phyloP scores from a whole-genome alignment of 208 protist species.

The Wallacemonas sp. region DNA sequence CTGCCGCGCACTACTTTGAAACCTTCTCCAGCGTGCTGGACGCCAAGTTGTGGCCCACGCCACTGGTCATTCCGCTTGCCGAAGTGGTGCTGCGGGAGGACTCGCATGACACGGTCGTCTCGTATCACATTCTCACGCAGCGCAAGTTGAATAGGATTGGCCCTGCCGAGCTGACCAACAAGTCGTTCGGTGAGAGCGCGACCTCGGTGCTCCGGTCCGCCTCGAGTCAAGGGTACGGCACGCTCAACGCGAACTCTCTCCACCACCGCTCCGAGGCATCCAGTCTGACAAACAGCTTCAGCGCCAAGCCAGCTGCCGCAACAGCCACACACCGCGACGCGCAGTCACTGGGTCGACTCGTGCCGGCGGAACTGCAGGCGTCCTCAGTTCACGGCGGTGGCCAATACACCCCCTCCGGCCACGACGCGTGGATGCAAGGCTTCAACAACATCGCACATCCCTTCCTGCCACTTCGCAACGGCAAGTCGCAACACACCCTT shows the following conservation, averaged over 20 bases:
- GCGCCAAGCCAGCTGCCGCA: neutral
- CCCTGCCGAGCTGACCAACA: slow-evolving; percentile 35
- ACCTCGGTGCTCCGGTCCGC: slow-evolving; percentile 51
- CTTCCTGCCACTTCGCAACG: slow-evolving; percentile 48
- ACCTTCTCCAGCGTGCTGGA: slow-evolving; percentile 75
- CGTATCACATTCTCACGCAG: slow-evolving; percentile 71
- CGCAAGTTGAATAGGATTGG: slow-evolving; percentile 58
- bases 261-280: slow-evolving; percentile 53
- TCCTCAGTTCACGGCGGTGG: neutral
- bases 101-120: slow-evolving; percentile 69
- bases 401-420: neutral
- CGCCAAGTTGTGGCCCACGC: slow-evolving; percentile 76
- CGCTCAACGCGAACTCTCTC: slow-evolving; percentile 80
- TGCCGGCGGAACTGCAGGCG: slow-evolving; percentile 1
- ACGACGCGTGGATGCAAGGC: slow-evolving; percentile 58
- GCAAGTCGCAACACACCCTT: slow-evolving; percentile 43
- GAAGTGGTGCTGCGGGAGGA: slow-evolving; percentile 69
- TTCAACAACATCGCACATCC: slow-evolving; percentile 66
- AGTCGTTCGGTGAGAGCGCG: slow-evolving; percentile 42
- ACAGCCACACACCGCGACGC: neutral
- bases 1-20: slow-evolving; percentile 63
- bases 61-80: slow-evolving; percentile 65
- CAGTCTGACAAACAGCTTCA: slow-evolving; percentile 39
- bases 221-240: slow-evolving; percentile 76
- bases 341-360: neutral